Conservation (phyloP, 2,329 filamentous ascomycete genomes). For the Stachybotrys echinatus region DNA sequence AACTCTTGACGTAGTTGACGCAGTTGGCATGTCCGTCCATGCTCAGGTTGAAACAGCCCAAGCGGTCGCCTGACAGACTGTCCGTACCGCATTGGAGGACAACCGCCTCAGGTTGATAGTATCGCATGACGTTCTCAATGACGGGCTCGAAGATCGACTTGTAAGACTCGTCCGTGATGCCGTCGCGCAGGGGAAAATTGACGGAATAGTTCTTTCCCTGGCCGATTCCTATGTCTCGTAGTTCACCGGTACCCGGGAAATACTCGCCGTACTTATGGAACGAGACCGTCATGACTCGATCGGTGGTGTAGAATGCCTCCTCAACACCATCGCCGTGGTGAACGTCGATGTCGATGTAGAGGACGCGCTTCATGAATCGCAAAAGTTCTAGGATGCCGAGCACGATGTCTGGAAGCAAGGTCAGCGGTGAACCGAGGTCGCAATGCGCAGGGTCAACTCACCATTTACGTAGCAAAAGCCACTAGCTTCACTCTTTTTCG, state of each 20-base stretch:
- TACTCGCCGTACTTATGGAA: constrained; percentile 98
- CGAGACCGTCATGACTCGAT: constrained; percentile 87
- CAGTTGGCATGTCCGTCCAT: constrained; percentile 95
- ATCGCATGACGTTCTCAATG: constrained; percentile 78
- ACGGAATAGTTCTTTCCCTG: constrained; percentile 84
- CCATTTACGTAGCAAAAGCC: constrained; percentile 99
- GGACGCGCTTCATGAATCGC: constrained; percentile 85
- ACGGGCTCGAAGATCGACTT: constrained; percentile 88
- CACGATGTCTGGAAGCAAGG: constrained; percentile 68
- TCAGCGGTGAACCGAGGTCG: neutral
- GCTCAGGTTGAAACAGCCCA: constrained; percentile 96
- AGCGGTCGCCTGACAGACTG: constrained; percentile 85
- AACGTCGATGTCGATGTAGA: constrained; percentile 96
- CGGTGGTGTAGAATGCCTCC: constrained; percentile 88
- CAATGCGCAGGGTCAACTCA: constrained; percentile 39
- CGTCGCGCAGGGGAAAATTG: constrained; percentile 87
- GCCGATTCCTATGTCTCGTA: constrained; percentile 81
- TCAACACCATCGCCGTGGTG: constrained; percentile 93
- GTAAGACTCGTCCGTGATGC: constrained; percentile 86
- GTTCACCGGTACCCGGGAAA: constrained; percentile 86
- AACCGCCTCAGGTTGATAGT: constrained; percentile 85
- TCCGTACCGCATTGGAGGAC: constrained; percentile 96
- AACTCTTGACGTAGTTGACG: constrained; percentile 84
- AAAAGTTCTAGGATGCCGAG: constrained; percentile 90
- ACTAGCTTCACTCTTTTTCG: constrained; percentile 92